Percentiles rank a stretch among this genome's conserved stretches.
Evolutionary conservation across 2,329 filamentous ascomycete species (phyloP).

Genomic region (Triangularia setosa): DNA sequence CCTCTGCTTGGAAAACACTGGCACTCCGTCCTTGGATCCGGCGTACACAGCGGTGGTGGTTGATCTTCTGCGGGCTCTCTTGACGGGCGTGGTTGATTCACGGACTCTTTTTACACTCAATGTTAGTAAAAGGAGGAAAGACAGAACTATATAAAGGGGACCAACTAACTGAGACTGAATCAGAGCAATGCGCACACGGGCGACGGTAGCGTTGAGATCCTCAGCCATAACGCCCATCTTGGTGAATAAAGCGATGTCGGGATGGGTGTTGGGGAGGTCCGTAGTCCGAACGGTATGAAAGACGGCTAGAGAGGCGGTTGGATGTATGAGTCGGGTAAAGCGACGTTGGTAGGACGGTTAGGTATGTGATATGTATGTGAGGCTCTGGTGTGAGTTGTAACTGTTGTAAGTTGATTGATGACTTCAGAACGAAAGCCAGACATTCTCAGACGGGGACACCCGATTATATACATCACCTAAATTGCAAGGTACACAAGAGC

Average conservation of each 20-base stretch:
- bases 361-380: background rate
- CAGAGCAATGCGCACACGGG: conserved; percentile 46
- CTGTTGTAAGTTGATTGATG: background rate
- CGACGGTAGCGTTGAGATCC: conserved; percentile 39
- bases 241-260: conserved; percentile 3
- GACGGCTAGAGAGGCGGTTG: background rate
- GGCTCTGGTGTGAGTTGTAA: background rate
- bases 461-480: background rate
- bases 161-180: conserved; percentile 45
- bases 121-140: background rate
- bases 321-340: background rate
- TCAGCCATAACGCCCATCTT: conserved; percentile 33
- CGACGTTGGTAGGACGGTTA: background rate
- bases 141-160: background rate
- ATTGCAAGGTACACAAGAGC: background rate
- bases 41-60: conserved; percentile 26
- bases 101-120: conserved; percentile 19
- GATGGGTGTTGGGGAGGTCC: conserved; percentile 30
- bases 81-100: conserved; percentile 15
- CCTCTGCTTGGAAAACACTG: conserved; percentile 33
- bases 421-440: background rate
- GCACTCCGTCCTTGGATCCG: conserved; percentile 23
- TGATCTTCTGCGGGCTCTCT: conserved; percentile 22
- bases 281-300: conserved; percentile 24
- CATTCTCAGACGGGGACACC: background rate